Evolutionary conservation across 2,329 filamentous ascomycete genomes (phyloP), one percentile per base, ranked within the genome.

Genomic region (Pseudopyricularia cyperi): DNA sequence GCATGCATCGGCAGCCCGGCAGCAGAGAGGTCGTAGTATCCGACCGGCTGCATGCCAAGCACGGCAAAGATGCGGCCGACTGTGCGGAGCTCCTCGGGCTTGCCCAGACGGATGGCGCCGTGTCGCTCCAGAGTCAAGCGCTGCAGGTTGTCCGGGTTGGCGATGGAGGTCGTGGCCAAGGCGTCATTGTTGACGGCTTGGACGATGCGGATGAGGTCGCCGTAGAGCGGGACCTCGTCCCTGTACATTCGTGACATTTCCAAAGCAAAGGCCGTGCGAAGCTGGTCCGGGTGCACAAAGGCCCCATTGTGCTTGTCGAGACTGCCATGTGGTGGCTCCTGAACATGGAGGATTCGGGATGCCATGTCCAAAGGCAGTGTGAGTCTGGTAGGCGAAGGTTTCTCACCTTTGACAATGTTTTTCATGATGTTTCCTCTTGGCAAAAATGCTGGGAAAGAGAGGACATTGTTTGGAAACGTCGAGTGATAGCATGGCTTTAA

Each of bases 1-100:
- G 73, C 73, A 52, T 77, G 73, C 60, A 77, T 68, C 0, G 74
- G 75, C 14, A 78, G 62, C 0, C 68, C 68, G 3, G 69, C 73
- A 0, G 67, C 57, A 0, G 66, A 68, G 0, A 77, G 63, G 52
- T 78, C 73, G 54, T 77, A 77, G 57, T 77, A 76, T 0, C 72
- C 74, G 0, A 77, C 72, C 0, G 75, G 66, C 22, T 68, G 57
- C 67, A 77, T 71, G 5, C 69, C 72, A 52, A 77, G 60, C 2
- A 76, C 53, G 0, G 63, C 62, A 53, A 77, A 75, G 28, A 77
- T 58, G 8, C 71, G 67, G 1, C 63, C 52, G 44, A 75, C 66
- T 1, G 63, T 71, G 4, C 58, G 56, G 11, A 76, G 59, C 55
- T 77, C 74, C 9, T 66, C 52, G 0, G 65, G 49, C 0, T 69